phyloP scores from a whole-genome alignment of 345 rosid genomes.

The Moricandia moricandioides region DNA sequence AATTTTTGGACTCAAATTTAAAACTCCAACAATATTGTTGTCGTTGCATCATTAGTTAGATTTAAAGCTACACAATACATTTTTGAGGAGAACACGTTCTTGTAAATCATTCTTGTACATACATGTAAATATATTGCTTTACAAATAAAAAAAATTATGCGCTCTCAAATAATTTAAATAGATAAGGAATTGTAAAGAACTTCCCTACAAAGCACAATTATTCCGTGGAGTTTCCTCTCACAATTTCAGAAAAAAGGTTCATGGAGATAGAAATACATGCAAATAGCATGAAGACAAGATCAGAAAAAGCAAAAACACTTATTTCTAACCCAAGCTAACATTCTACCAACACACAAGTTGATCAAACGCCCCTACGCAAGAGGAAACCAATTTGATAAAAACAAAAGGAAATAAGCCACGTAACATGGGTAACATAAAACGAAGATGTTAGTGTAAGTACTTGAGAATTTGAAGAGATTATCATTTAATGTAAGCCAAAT shows the following conservation, averaged over 20 bases:
- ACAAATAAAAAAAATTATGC: neutral
- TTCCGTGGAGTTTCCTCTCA: neutral
- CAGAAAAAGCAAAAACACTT: neutral
- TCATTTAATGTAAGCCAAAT: neutral
- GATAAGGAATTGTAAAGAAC: neutral
- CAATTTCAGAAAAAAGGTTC: neutral
- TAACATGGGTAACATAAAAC: conserved; percentile 11
- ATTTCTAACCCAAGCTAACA: neutral
- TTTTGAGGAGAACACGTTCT: neutral
- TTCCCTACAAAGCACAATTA: neutral
- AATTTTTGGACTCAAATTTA: too few species aligned
- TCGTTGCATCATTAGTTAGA: too few species aligned
- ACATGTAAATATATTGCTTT: neutral
- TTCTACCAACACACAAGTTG: neutral
- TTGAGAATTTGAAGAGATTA: neutral
- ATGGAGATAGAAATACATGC: neutral
- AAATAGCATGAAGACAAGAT: neutral
- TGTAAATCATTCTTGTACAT: neutral
- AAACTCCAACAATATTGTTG: too few species aligned
- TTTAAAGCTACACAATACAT: neutral
- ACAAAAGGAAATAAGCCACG: neutral
- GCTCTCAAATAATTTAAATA: neutral
- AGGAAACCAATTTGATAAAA: conserved; percentile 3
- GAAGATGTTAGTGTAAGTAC: neutral
- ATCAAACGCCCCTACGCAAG: neutral